Evolutionary conservation across 164 flowering plant species (phyloP), one percentile per base, ranked within the genome.

Genomic region (Aristolochia contorta): DNA sequence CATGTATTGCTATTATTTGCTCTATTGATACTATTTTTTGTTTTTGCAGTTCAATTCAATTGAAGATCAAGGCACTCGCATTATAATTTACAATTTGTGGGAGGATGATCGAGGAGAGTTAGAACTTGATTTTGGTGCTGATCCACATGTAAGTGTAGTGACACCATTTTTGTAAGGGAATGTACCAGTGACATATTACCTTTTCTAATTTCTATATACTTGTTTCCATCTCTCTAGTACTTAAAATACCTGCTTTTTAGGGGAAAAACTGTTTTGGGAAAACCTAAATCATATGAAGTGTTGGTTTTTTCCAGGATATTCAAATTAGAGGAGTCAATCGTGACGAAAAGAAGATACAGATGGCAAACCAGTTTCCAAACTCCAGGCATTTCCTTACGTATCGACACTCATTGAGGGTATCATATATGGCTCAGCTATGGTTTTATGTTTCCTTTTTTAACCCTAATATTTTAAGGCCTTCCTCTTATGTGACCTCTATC

Each of bases 241-340:
- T 49, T 27, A 27, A 27, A 27, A 27, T 2, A 27, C 22, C 20
- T 1, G 3, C 19, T 27, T 27, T 49, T 19, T 49, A 1, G 1
- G 19, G 6, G 8, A 16, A 6, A 18, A 49, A 12, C 22, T 6
- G 1, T 49, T 49, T 16, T 49, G 2, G 53, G 53, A 5, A 49
- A 10, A 49, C 7, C 53, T 49, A 16, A 49, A 18, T 49, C 22
- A 49, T 58, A 25, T 7, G 23, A 50, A 43, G 7, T 41, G 48
- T 32, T n/a, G 37, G 33, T 67, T 60, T 67, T 24, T 54, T n/a
- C n/a, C 79, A 93, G 99, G 99, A 94, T 64, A 94, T 94, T 69
- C 97, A 86, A 76, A 78, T 94, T 56, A 74, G 97, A 80, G 99
- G 99, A 10, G 97, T 85, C 65, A 86, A 91, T 64, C 79, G 97